Evolutionary conservation across 1,284 basidiomycete species (phyloP).

Genomic region (Apiotrichum siamense): DNA sequence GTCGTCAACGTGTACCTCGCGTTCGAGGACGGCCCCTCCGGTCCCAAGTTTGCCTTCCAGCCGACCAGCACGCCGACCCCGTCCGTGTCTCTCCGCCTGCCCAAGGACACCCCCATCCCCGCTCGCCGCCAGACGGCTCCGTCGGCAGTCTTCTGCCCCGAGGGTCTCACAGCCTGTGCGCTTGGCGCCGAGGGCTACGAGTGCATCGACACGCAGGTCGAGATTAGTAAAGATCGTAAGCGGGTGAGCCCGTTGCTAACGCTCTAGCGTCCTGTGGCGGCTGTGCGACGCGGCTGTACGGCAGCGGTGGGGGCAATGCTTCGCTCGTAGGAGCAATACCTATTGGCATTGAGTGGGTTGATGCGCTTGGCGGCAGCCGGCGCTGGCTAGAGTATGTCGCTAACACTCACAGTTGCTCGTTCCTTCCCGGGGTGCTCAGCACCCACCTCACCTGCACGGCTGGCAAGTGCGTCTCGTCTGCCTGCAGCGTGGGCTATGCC

Average conservation of each 20-base stretch:
- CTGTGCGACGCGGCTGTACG: background rate
- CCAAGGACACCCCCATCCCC: background rate
- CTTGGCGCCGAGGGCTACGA: background rate
- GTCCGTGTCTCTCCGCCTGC: background rate
- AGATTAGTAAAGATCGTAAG: background rate
- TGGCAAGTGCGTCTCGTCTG: background rate
- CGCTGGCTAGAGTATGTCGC: background rate
- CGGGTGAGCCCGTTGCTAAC: too few relatives aligned
- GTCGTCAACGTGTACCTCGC: background rate
- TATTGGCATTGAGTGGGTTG: background rate
- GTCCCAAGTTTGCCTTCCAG: background rate
- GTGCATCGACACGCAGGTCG: background rate
- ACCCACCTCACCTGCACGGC: background rate
- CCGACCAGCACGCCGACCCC: background rate
- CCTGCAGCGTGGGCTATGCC: background rate
- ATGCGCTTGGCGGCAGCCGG: too few relatives aligned
- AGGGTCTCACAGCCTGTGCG: background rate
- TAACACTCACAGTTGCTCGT: background rate
- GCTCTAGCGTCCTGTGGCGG: background rate
- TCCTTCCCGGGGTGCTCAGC: background rate
- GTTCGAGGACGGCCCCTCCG: background rate
- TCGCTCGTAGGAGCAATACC: too few relatives aligned
- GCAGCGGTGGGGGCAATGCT: background rate
- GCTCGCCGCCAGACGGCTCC: background rate
- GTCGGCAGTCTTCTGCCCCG: background rate